Conservation (phyloP, 768 basidiomycete genomes). For the Boletus rubescentipes region DNA sequence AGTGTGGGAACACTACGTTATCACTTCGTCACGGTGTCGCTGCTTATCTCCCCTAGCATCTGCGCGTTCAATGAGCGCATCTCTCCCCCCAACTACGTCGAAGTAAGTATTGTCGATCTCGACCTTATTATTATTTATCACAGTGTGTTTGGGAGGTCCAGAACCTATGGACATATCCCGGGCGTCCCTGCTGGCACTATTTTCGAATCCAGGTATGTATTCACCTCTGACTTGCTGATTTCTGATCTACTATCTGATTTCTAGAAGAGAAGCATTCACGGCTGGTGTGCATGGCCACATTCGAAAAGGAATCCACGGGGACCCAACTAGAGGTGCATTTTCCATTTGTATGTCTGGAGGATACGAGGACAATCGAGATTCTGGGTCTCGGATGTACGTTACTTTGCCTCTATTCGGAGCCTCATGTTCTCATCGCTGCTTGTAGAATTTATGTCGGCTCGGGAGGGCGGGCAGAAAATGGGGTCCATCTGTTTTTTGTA, state of each 20-base stretch:
- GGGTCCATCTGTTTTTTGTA: no score
- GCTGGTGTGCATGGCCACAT: neutral
- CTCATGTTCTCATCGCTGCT: no score
- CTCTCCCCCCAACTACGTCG: no score
- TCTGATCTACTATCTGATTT: neutral
- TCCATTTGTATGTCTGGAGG: neutral
- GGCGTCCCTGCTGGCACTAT: neutral
- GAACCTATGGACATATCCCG: neutral
- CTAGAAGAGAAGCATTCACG: accelerated
- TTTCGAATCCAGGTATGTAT: neutral
- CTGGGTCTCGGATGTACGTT: no score
- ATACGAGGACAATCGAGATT: neutral
- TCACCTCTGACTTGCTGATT: neutral
- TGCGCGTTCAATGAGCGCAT: no score
- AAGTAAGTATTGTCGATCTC: neutral
- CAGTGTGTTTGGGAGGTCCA: neutral
- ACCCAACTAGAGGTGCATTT: neutral
- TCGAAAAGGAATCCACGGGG: neutral
- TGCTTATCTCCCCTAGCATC: no score
- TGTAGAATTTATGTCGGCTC: no score
- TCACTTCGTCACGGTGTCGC: no score
- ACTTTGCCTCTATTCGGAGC: no score
- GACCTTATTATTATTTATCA: neutral
- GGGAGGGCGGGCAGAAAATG: no score
- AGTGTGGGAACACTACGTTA: no score